phyloP scores from a whole-genome alignment of 371 early-diverging fungal genomes.

The Haplosporangium sp. region DNA sequence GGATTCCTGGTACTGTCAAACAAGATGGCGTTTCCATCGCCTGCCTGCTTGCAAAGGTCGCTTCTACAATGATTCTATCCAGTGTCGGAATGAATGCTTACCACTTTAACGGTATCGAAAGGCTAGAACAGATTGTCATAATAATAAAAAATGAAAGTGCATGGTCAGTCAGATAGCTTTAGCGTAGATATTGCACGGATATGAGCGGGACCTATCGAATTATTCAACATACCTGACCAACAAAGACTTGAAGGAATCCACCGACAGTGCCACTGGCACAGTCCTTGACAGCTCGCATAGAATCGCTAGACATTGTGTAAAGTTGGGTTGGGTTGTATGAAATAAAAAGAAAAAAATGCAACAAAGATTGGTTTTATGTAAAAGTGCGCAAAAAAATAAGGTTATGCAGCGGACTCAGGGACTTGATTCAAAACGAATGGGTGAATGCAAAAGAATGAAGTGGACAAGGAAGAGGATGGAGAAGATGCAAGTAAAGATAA shows the following conservation, averaged over 20 bases:
- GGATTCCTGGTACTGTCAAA: too few relatives aligned
- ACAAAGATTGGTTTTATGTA: too few relatives aligned
- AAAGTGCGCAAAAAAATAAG: conserved; percentile 10
- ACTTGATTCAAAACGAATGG: neutral
- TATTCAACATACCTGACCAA: conserved; percentile 70
- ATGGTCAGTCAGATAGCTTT: neutral
- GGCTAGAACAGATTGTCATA: conserved; percentile 59
- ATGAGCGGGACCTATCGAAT: neutral
- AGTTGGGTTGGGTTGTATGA: conserved; percentile 1
- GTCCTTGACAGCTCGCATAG: conserved; percentile 76
- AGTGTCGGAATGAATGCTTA: conserved; percentile 46
- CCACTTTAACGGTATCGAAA: conserved; percentile 89
- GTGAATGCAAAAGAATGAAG: conserved; percentile 2
- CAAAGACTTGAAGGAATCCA: conserved; percentile 83
- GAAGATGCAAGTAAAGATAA: neutral
- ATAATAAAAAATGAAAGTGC: conserved; percentile 5
- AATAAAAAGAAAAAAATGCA: neutral
- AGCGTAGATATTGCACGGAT: neutral
- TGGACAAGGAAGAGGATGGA: neutral
- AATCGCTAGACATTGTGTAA: conserved; percentile 43
- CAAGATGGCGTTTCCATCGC: too few relatives aligned
- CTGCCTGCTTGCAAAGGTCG: too few relatives aligned
- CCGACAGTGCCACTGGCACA: conserved; percentile 82
- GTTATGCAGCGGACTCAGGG: neutral
- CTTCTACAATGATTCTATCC: too few relatives aligned